phyloP scores from a whole-genome alignment of 306 rosid species.

The Vigna nakashimae region DNA sequence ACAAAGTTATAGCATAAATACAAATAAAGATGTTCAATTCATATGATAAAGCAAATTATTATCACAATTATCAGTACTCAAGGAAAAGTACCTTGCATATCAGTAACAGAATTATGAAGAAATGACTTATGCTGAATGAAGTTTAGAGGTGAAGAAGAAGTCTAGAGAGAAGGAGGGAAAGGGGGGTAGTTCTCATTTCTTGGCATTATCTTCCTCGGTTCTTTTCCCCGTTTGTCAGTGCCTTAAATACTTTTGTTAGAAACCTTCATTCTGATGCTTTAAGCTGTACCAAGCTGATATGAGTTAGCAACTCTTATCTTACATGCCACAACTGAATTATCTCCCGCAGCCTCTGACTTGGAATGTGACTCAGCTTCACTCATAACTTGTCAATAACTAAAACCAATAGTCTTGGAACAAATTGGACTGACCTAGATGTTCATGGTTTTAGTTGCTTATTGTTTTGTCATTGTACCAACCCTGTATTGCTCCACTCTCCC shows the following conservation, averaged over 20 bases:
- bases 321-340: not conserved
- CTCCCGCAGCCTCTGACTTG: not conserved
- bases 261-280: not conserved
- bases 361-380: not conserved
- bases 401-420: not conserved
- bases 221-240: not conserved
- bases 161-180: not conserved
- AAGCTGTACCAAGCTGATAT: not conserved
- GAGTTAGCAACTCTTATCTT: not conserved
- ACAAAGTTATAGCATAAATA: too few species aligned
- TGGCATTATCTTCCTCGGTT: not conserved
- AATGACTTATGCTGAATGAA: not conserved
- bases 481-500: constrained; percentile 3
- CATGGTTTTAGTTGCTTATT: not conserved
- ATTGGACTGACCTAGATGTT: not conserved
- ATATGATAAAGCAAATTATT: too few species aligned
- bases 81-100: not conserved
- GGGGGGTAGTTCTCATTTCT: not conserved
- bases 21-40: too few species aligned
- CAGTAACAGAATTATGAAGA: not conserved
- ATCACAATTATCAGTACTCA: not conserved
- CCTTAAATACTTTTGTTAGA: not conserved
- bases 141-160: not conserved
- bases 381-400: not conserved
- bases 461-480: not conserved